Evolutionary conservation across 495 filamentous ascomycete species (phyloP).

Genomic region (Penicillium cataractarum): DNA sequence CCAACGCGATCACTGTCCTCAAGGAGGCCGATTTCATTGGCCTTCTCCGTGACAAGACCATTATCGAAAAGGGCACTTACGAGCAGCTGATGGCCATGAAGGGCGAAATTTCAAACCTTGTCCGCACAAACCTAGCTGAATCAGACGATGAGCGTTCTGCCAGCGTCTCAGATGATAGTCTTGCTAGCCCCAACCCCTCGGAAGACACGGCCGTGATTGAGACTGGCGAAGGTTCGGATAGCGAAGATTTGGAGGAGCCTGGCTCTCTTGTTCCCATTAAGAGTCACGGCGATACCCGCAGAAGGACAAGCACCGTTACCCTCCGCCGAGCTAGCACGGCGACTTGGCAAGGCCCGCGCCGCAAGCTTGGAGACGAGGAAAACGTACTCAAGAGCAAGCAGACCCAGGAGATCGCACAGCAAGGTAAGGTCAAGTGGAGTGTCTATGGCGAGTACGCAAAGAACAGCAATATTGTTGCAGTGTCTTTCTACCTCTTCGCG

Average conservation of each 20-base stretch:
- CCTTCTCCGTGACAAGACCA: constrained; percentile 77
- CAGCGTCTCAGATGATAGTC: constrained; percentile 53
- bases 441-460: constrained; percentile 91
- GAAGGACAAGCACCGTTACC: constrained; percentile 71
- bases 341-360: constrained; percentile 83
- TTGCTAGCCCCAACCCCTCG: constrained; percentile 54
- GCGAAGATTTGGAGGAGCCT: constrained; percentile 75
- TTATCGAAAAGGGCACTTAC: constrained; percentile 87
- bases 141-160: constrained; percentile 62
- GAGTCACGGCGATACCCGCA: constrained; percentile 49
- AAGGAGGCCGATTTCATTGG: constrained; percentile 85
- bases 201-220: constrained; percentile 58
- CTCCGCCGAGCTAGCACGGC: constrained; percentile 88
- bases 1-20: constrained; percentile 93
- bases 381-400: constrained; percentile 77
- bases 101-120: constrained; percentile 82
- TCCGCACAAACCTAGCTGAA: constrained; percentile 73
- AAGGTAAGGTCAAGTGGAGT: constrained; percentile 97
- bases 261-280: constrained; percentile 73
- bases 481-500: constrained; percentile 76
- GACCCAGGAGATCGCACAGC: constrained; percentile 81
- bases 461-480: constrained; percentile 85
- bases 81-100: constrained; percentile 91
- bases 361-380: constrained; percentile 84
- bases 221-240: constrained; percentile 57